phyloP scores from a whole-genome alignment of 805 yeast genomes.

The Lipomyces yamanashiensis region DNA sequence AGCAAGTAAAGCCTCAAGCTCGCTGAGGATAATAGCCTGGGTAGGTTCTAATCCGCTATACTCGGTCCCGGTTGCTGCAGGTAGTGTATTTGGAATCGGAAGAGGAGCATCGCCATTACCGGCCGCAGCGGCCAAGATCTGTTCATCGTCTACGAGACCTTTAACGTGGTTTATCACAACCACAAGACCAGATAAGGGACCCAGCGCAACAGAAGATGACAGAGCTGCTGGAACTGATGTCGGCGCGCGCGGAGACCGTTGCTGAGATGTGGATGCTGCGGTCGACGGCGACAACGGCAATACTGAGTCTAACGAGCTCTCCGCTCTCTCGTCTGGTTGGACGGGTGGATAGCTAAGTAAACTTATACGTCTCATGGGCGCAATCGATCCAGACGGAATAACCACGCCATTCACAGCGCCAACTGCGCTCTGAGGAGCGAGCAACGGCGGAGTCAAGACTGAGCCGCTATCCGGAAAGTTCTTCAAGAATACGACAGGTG shows the following conservation, averaged over 20 bases:
- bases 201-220: conserved; percentile 10
- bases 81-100: background rate
- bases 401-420: too few species aligned
- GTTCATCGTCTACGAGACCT: conserved; percentile 18
- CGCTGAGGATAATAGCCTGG: conserved; percentile 21
- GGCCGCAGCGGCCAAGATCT: conserved; percentile 8
- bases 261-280: background rate
- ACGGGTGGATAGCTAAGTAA: conserved; percentile 9
- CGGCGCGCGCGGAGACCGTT: background rate
- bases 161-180: conserved; percentile 36
- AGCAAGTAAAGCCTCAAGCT: conserved; percentile 28
- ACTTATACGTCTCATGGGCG: conserved; percentile 5
- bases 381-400: background rate
- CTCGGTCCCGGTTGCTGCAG: background rate
- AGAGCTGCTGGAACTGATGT: conserved; percentile 3
- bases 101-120: too few species aligned
- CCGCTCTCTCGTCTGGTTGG: background rate
- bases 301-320: background rate
- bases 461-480: background rate
- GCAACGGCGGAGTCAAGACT: too few species aligned
- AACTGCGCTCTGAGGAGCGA: too few species aligned
- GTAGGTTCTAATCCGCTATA: background rate
- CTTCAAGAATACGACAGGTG: conserved; percentile 2
- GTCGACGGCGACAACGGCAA: conserved; percentile 1
- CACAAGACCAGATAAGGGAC: conserved; percentile 33